These are phyloP conservation scores for Fomitopsis pulvina DNA, from an alignment of 768 basidiomycete species.

Conservation along the genomic window DNA sequence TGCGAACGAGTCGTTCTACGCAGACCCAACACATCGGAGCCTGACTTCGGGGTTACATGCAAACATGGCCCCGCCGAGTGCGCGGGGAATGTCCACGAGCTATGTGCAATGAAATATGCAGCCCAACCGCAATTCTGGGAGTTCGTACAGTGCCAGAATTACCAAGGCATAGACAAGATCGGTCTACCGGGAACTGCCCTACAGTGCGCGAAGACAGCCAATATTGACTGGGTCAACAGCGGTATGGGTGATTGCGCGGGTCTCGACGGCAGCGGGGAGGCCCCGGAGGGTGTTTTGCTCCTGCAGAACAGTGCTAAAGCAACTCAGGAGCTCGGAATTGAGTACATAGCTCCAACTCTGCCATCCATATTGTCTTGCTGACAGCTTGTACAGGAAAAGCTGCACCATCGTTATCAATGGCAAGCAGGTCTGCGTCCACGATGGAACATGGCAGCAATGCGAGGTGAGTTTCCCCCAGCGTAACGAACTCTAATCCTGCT, in stretches of 20 bases:
- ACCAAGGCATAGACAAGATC: slow-evolving; percentile 51
- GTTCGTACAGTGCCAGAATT: slow-evolving; percentile 79
- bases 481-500: background rate
- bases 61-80: slow-evolving; percentile 80
- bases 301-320: slow-evolving; percentile 51
- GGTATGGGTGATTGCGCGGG: slow-evolving; percentile 54
- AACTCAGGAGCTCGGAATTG: slow-evolving; percentile 42
- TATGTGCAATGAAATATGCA: slow-evolving; percentile 67
- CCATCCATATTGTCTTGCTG: background rate
- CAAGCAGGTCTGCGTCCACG: slow-evolving; percentile 64
- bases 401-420: slow-evolving; percentile 81
- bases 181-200: slow-evolving; percentile 60
- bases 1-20: background rate
- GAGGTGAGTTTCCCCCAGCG: slow-evolving; percentile 40
- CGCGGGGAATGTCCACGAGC: slow-evolving; percentile 81
- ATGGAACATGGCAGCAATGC: slow-evolving; percentile 74
- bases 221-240: slow-evolving; percentile 64
- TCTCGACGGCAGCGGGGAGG: slow-evolving; percentile 54
- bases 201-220: slow-evolving; percentile 55
- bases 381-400: slow-evolving; percentile 51
- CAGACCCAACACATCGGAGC: slow-evolving; percentile 59
- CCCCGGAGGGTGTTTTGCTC: slow-evolving; percentile 55
- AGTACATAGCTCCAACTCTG: slow-evolving; percentile 34
- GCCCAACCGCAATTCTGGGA: slow-evolving; percentile 66
- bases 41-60: slow-evolving; percentile 75